Evolutionary conservation across 129 eudicot genomes (phyloP).

Genomic region (Scalesia atractyloides): DNA sequence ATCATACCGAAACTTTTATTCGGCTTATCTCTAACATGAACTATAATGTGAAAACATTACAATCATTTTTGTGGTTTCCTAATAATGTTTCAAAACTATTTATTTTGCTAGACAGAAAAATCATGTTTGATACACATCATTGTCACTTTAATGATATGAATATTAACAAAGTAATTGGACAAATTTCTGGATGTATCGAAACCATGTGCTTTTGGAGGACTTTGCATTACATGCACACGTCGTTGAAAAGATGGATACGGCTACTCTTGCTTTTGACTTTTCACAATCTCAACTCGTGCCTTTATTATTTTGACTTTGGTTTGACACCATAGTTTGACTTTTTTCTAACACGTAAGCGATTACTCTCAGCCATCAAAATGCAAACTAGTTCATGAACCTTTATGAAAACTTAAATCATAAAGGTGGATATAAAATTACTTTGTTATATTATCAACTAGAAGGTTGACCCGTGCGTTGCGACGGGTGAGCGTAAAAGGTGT

Average conservation of each 20-base stretch:
- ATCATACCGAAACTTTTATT: too few relatives aligned
- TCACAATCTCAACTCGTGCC: neutral
- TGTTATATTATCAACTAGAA: too few relatives aligned
- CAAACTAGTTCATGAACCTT: neutral
- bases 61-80: too few relatives aligned
- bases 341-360: neutral
- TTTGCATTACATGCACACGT: neutral
- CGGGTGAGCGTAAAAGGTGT: too few relatives aligned
- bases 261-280: constrained; percentile 22
- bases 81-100: too few relatives aligned
- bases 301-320: constrained; percentile 19
- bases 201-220: neutral
- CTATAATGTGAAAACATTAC: too few relatives aligned
- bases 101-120: neutral
- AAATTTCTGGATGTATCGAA: neutral
- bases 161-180: neutral
- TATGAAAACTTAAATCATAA: too few relatives aligned
- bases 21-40: too few relatives aligned
- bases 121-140: neutral
- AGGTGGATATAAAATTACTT: too few relatives aligned
- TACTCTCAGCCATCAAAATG: neutral
- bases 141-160: neutral
- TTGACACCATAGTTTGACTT: neutral
- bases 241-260: neutral
- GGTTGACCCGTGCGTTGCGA: too few relatives aligned